phyloP scores from a whole-genome alignment of 2,329 filamentous ascomycete genomes.

The Botryosphaeria dothidea region DNA sequence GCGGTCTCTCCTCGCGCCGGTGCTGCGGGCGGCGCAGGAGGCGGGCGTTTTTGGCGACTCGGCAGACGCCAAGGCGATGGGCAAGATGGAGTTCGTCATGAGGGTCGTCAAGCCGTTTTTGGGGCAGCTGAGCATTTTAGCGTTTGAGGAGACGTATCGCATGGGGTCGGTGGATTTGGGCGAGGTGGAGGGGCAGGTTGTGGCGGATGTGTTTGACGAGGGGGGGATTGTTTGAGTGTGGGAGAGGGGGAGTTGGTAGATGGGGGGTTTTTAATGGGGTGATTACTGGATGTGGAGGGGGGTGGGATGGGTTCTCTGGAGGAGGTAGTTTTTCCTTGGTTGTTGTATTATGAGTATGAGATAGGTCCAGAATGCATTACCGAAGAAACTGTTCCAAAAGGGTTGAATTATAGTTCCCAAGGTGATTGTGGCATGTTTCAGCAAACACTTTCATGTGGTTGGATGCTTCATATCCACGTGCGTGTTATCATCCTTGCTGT shows the following conservation, averaged over 20 bases:
- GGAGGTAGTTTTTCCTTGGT: too few relatives aligned
- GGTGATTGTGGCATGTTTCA: too few relatives aligned
- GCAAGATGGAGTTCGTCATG: conserved; percentile 65
- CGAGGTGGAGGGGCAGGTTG: conserved; percentile 62
- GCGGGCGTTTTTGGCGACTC: conserved; percentile 47
- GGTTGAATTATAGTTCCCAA: too few relatives aligned
- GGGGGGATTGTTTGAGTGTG: conserved; percentile 9
- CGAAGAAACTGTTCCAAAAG: too few relatives aligned
- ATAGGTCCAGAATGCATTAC: too few relatives aligned
- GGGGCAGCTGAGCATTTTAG: conserved; percentile 85
- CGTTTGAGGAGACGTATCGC: conserved; percentile 89
- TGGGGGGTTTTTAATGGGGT: too few relatives aligned
- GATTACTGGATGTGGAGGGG: not conserved
- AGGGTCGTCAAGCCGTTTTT: conserved; percentile 86
- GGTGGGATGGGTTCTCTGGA: too few relatives aligned
- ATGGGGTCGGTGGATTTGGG: conserved; percentile 71
- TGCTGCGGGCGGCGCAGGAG: conserved; percentile 29
- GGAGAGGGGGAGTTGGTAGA: not conserved
- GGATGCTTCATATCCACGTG: too few relatives aligned
- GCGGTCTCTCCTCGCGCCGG: conserved; percentile 43
- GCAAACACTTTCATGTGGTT: too few relatives aligned
- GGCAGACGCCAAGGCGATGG: conserved; percentile 53
- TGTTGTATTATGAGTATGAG: too few relatives aligned
- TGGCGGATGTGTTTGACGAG: conserved; percentile 80
- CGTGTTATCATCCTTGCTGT: too few relatives aligned